Percentiles rank a stretch among this genome's conserved stretches.
Conservation (phyloP, 2,329 filamentous ascomycete genomes). For the Claviceps humidiphila region DNA sequence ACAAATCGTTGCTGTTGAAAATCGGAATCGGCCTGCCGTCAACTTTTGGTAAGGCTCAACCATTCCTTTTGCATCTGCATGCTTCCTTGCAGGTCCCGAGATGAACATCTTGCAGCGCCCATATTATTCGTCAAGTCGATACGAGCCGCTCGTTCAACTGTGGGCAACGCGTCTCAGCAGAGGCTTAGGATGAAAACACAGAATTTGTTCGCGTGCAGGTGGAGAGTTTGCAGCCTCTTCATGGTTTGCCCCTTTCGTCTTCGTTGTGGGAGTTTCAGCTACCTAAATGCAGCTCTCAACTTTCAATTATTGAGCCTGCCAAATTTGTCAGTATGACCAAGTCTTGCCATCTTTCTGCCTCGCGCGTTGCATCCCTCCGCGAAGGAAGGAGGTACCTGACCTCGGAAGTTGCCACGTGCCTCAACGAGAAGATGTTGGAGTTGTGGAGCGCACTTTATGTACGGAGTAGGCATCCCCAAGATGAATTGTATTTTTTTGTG, state of each 20-base stretch:
- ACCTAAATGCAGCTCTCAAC: too few relatives aligned
- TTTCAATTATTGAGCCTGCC: too few relatives aligned
- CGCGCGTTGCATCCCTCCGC: not conserved
- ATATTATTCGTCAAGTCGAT: not conserved
- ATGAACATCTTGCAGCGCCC: not conserved
- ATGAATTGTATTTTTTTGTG: not conserved
- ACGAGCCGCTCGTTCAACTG: not conserved
- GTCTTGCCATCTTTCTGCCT: not conserved
- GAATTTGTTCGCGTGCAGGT: too few relatives aligned
- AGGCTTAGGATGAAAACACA: not conserved
- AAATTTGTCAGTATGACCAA: not conserved
- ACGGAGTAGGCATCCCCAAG: not conserved
- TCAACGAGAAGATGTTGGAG: not conserved
- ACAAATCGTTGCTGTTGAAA: not conserved
- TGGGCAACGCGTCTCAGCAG: too few relatives aligned
- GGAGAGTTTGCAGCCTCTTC: not conserved
- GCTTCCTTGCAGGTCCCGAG: not conserved
- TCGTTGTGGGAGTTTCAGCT: not conserved
- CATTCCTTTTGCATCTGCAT: not conserved
- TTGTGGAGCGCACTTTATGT: not conserved
- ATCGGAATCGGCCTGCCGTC: not conserved
- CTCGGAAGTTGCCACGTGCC: not conserved
- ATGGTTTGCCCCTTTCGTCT: not conserved
- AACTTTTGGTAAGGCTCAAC: not conserved
- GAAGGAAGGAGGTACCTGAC: not conserved